These are phyloP conservation scores for Dioscorea dumetorum DNA, from an alignment of 106 monocot species.

Conservation along the genomic window DNA sequence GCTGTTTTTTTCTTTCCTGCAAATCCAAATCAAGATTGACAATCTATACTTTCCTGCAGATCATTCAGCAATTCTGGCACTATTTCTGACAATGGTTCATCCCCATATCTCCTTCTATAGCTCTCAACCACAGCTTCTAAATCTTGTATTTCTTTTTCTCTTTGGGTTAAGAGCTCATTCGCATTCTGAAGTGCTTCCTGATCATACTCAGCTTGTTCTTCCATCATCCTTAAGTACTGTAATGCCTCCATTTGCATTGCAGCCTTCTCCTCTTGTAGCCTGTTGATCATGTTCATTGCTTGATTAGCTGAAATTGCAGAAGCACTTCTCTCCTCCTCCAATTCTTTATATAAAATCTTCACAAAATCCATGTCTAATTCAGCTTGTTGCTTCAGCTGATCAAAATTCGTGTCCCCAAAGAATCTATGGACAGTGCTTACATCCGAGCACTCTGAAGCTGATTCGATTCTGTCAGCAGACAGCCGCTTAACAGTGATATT, in stretches of 20 bases:
- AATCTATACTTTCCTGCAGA: too few relatives aligned
- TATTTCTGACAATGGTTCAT: slow-evolving; percentile 18
- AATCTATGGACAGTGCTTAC: slow-evolving; percentile 40
- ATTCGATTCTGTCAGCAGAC: slow-evolving; percentile 34
- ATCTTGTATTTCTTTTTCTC: slow-evolving; percentile 72
- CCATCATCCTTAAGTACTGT: slow-evolving; percentile 96
- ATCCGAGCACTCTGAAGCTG: slow-evolving; percentile 41
- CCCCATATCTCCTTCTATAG: slow-evolving; percentile 30
- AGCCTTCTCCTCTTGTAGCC: slow-evolving; percentile 96
- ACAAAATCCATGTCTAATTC: slow-evolving; percentile 57
- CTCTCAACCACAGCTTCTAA: slow-evolving; percentile 50
- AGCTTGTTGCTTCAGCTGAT: slow-evolving; percentile 39
- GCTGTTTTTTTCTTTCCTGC: too few relatives aligned
- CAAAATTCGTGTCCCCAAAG: slow-evolving; percentile 53
- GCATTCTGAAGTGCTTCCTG: slow-evolving; percentile 64
- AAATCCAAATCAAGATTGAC: too few relatives aligned
- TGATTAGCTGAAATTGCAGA: slow-evolving; percentile 84
- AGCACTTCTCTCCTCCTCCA: slow-evolving; percentile 93
- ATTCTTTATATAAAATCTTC: slow-evolving; percentile 60
- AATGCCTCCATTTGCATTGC: slow-evolving; percentile 91
- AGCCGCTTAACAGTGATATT: slow-evolving; percentile 14
- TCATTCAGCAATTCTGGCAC: too few relatives aligned
- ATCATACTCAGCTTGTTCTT: slow-evolving; percentile 87
- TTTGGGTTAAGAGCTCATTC: slow-evolving; percentile 49
- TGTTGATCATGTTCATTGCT: slow-evolving; percentile 96